phyloP scores from a whole-genome alignment of 371 early-diverging fungal species.

The Rhizopus arrhizus region DNA sequence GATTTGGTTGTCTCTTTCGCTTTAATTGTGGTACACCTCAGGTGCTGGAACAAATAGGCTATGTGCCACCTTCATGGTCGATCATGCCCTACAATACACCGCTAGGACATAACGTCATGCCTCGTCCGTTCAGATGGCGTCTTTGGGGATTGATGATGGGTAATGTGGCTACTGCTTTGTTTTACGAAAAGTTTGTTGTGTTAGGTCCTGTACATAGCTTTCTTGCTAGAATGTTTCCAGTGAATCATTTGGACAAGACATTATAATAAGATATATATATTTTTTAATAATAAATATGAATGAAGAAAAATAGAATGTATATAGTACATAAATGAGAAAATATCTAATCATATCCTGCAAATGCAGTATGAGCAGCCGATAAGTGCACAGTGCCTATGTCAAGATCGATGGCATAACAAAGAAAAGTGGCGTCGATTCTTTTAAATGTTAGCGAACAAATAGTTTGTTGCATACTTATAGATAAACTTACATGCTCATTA shows the following conservation, averaged over 20 bases:
- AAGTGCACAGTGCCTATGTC: conserved; percentile 71
- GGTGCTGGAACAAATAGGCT: conserved; percentile 46
- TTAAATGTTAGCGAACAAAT: background rate
- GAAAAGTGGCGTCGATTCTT: conserved; percentile 78
- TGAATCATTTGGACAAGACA: conserved; percentile 34
- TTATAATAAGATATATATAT: conserved; percentile 17
- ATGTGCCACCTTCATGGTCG: conserved; percentile 37
- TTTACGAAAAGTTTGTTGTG: conserved; percentile 34
- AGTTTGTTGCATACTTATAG: background rate
- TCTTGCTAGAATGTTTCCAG: conserved; percentile 38
- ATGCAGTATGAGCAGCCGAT: conserved; percentile 32
- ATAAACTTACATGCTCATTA: conserved; percentile 75
- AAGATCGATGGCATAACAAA: conserved; percentile 81
- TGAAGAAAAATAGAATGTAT: background rate
- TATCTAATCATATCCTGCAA: conserved; percentile 28
- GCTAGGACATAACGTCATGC: conserved; percentile 71
- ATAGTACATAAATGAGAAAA: background rate
- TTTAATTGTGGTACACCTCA: conserved; percentile 70
- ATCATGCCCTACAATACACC: conserved; percentile 61
- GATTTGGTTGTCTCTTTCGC: conserved; percentile 66
- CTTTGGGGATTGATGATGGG: conserved; percentile 52
- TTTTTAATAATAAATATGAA: background rate
- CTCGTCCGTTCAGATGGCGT: conserved; percentile 55
- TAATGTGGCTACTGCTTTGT: conserved; percentile 31
- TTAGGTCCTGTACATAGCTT: conserved; percentile 43